Percentiles rank a stretch among this genome's conserved stretches.
Conservation (phyloP, 495 filamentous ascomycete species). For the Aspergillus affinis region DNA sequence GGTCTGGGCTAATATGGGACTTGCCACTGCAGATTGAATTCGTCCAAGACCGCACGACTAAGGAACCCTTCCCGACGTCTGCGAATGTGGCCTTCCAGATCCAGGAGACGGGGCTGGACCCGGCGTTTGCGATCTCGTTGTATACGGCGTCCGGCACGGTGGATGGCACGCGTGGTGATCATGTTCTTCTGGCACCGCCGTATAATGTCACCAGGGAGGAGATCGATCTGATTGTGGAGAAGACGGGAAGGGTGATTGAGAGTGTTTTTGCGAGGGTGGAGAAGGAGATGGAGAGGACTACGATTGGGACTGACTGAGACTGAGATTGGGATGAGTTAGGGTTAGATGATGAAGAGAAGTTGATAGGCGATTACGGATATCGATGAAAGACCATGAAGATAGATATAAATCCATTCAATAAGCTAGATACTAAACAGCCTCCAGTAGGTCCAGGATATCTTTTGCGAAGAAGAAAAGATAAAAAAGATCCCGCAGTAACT, state of each 20-base stretch:
- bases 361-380: no score
- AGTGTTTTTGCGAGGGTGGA: slow-evolving; percentile 32
- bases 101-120: slow-evolving; percentile 50
- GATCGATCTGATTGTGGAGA: slow-evolving; percentile 57
- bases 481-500: slow-evolving; percentile 3
- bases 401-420: background rate
- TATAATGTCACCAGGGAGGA: slow-evolving; percentile 66
- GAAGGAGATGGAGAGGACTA: background rate
- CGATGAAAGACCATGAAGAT: background rate
- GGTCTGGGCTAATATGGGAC: background rate
- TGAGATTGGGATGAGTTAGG: no score
- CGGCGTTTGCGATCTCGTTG: slow-evolving; percentile 60
- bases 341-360: no score
- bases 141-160: slow-evolving; percentile 70
- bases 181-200: slow-evolving; percentile 72
- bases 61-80: slow-evolving; percentile 50
- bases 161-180: slow-evolving; percentile 69
- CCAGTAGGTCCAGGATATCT: background rate
- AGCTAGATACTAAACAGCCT: background rate
- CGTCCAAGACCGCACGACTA: slow-evolving; percentile 54
- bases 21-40: slow-evolving; percentile 50
- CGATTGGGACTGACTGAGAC: no score
- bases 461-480: background rate
- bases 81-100: slow-evolving; percentile 44
- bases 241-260: slow-evolving; percentile 34